Evolutionary conservation across 768 basidiomycete species (phyloP).

Genomic region (Boletus bicolor): DNA sequence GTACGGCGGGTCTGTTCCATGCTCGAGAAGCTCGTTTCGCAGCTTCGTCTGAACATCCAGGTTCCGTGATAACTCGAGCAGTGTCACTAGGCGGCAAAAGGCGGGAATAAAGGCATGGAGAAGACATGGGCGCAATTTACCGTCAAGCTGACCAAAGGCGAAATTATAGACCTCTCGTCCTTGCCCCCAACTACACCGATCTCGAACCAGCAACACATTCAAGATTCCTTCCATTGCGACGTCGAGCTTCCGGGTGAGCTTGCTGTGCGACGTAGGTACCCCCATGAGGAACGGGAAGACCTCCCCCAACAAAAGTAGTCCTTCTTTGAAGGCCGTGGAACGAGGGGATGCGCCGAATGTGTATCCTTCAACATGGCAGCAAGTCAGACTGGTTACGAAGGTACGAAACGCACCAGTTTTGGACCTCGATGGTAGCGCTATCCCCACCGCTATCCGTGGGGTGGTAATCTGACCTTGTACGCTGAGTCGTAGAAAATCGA

Average conservation of each 20-base stretch:
- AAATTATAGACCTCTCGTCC: constrained; percentile 26
- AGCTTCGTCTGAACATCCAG: constrained; percentile 45
- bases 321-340: constrained; percentile 23
- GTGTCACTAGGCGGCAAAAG: constrained; percentile 39
- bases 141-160: constrained; percentile 9
- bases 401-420: constrained; percentile 25
- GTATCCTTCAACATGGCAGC: constrained; percentile 7
- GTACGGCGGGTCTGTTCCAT: constrained; percentile 47
- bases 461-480: constrained; percentile 7
- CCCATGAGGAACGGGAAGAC: constrained; percentile 35
- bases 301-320: constrained; percentile 36
- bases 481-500: constrained; percentile 17
- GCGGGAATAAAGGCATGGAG: no score
- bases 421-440: constrained; percentile 34
- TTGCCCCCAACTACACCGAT: constrained; percentile 14
- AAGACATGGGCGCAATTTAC: neutral
- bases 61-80: constrained; percentile 51
- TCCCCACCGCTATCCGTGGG: neutral
- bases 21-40: constrained; percentile 46
- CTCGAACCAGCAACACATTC: constrained; percentile 35
- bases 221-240: constrained; percentile 39
- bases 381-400: neutral
- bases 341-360: constrained; percentile 25
- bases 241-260: constrained; percentile 20
- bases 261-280: constrained; percentile 36